A percentile compares a stretch with the other conserved stretches of the same genome.
These are phyloP conservation scores for Periconia digitata DNA, from an alignment of 2,329 filamentous ascomycete species.

Conservation along the genomic window DNA sequence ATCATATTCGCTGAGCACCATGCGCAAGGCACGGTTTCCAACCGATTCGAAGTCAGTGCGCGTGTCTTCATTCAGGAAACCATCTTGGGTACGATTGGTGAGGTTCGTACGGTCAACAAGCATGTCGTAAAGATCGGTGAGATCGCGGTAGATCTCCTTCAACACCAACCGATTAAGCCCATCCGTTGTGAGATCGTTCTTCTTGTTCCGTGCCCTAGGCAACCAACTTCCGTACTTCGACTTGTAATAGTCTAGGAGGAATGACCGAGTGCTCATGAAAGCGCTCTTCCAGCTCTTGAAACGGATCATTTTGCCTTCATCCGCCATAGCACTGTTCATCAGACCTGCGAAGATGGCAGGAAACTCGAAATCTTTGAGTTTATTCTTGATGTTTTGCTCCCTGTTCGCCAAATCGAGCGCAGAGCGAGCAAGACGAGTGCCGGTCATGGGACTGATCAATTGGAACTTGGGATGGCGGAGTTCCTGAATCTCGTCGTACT, in stretches of 20 bases:
- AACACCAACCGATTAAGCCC: conserved; percentile 85
- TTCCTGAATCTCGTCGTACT: conserved; percentile 72
- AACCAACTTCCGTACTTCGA: conserved; percentile 76
- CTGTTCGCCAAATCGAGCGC: conserved; percentile 77
- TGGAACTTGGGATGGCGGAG: conserved; percentile 69
- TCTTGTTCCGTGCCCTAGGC: conserved; percentile 87
- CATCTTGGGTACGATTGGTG: conserved; percentile 77
- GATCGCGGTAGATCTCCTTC: conserved; percentile 79
- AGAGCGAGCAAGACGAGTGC: conserved; percentile 78
- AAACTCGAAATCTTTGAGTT: conserved; percentile 88
- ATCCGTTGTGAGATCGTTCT: conserved; percentile 83
- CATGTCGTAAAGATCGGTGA: conserved; percentile 84
- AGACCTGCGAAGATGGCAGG: conserved; percentile 86
- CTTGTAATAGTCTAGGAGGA: conserved; percentile 71
- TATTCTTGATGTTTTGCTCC: conserved; percentile 67
- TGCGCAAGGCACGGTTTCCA: conserved; percentile 68
- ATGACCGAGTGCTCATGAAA: conserved; percentile 74
- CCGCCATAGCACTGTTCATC: conserved; percentile 77
- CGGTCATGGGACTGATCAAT: conserved; percentile 70
- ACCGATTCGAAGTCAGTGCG: conserved; percentile 59
- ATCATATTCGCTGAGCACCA: conserved; percentile 85
- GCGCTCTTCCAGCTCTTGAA: conserved; percentile 82
- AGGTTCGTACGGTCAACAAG: conserved; percentile 77
- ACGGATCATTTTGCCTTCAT: conserved; percentile 74
- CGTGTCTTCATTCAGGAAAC: conserved; percentile 60